Evolutionary conservation across 106 monocot species (phyloP).

Genomic region (Amphibolis antarctica): DNA sequence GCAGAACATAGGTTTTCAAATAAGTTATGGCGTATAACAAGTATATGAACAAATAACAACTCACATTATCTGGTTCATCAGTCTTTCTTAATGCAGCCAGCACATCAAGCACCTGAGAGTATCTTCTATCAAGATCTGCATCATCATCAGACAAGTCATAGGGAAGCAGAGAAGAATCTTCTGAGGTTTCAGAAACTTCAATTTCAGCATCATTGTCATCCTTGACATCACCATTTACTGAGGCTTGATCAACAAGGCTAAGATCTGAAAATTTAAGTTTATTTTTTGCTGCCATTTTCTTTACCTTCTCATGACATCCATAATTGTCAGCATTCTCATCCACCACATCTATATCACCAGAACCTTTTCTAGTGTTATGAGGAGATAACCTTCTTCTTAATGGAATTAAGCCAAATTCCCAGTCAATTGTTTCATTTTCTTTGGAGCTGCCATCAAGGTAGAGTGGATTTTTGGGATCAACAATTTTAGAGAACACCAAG

Average conservation of each 20-base stretch:
- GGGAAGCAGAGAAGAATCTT: conserved; percentile 79
- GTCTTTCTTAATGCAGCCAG: conserved; percentile 63
- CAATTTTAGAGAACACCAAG: conserved; percentile 77
- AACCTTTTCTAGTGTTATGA: conserved; percentile 2
- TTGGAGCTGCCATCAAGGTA: conserved; percentile 66
- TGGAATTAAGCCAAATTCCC: conserved; percentile 74
- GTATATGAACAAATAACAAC: no score
- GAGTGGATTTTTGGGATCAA: conserved; percentile 87
- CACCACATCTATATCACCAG: conserved; percentile 4
- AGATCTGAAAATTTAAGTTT: conserved; percentile 16
- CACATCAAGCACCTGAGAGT: conserved; percentile 63
- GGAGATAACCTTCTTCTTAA: conserved; percentile 13
- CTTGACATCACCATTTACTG: conserved; percentile 3
- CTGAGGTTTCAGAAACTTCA: conserved; percentile 48
- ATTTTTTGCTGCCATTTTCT: conserved; percentile 7
- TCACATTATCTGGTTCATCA: conserved; percentile 88
- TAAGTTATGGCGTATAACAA: not conserved
- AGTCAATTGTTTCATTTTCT: conserved; percentile 53
- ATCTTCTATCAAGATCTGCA: conserved; percentile 54
- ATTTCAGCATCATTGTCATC: conserved; percentile 28
- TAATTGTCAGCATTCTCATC: conserved; percentile 7
- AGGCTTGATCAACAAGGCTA: conserved; percentile 15
- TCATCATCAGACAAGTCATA: conserved; percentile 95
- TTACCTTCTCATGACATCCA: conserved; percentile 19
- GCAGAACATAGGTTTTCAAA: not conserved